Evolutionary conservation across 1,284 basidiomycete species (phyloP), one percentile per base, ranked within the genome.

Genomic region (Rhodotorula sp.): DNA sequence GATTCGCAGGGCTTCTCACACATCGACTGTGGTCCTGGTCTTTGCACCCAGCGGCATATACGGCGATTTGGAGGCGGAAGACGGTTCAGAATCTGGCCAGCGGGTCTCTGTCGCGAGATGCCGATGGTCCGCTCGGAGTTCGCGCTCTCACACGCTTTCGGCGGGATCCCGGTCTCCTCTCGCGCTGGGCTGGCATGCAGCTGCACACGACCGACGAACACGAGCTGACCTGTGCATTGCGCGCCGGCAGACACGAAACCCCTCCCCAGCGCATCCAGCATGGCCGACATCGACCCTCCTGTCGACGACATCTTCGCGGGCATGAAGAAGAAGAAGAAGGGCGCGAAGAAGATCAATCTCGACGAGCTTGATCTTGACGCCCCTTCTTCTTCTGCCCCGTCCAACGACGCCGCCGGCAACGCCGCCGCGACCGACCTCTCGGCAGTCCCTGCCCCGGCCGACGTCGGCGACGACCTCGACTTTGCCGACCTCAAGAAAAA

Each of bases 401-500:
- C 68, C 19, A 27, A 67, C 49, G 67, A 64, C 42, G 63, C 68
- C 10, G 19, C 70, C n/a, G 45, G 25, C 48, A 63, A 64, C 42
- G 62, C 53, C 41, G 61, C 61, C 45, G 66, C 72, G n/a, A 45
- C 53, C 10, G 61, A 67, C 52, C 48, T 58, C 81, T 90, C 91
- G 79, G 85, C 89, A 8, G 86, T 86, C 1, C 85, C 88, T 61
- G 88, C 89, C 79, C 83, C 91, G 75, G 90, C 78, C n/a, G 79
- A 79, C 34, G 75, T 68, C 42, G 64, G 68, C 62, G 79, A 34
- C 34, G 79, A 79, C 41, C 76, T 82, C 54, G 84, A 83, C 66
- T 82, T 84, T 45, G 77, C 81, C 27, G 83, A 84, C 69, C 70
- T 84, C 42, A 84, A 84, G 71, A 56, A 56, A 46, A 83, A 83